phyloP scores from a whole-genome alignment of 768 basidiomycete genomes.

The Boletus rubescentipes region DNA sequence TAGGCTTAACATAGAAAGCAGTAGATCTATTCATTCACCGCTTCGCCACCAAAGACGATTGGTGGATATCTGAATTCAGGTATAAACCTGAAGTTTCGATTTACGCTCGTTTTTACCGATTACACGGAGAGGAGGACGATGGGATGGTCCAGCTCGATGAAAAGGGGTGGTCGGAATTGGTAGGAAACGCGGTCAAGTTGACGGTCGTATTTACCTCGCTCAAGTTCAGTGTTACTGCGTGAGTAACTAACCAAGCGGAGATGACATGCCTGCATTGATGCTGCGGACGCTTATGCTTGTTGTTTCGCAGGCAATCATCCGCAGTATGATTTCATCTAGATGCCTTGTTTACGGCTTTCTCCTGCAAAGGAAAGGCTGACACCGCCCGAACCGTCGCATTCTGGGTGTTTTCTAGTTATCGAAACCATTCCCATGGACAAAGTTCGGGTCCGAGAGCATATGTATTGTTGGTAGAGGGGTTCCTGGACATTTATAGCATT shows the following conservation, averaged over 20 bases:
- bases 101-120: slow-evolving; percentile 33
- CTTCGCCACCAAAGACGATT: slow-evolving; percentile 35
- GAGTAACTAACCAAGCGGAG: slow-evolving; percentile 8
- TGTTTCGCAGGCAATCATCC: slow-evolving; percentile 25
- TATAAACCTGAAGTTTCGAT: slow-evolving; percentile 36
- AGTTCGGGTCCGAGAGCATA: neutral
- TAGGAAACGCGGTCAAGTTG: slow-evolving; percentile 34
- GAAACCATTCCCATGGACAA: neutral
- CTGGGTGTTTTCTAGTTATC: neutral
- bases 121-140: slow-evolving; percentile 34
- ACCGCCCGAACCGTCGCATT: too few relatives aligned
- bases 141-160: slow-evolving; percentile 33
- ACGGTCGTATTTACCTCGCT: slow-evolving; percentile 34
- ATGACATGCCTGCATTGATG: neutral
- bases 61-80: slow-evolving; percentile 35
- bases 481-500: neutral
- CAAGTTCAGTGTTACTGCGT: slow-evolving; percentile 35
- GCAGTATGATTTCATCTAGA: slow-evolving; percentile 19
- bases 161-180: slow-evolving; percentile 33
- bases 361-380: neutral
- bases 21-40: slow-evolving; percentile 33
- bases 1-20: slow-evolving; percentile 23
- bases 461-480: neutral
- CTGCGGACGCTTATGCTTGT: slow-evolving; percentile 11
- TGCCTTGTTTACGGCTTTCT: neutral